Evolutionary conservation across 2,329 filamentous ascomycete genomes (phyloP), one percentile per base, ranked within the genome.

Genomic region (Fusarium neocosmosporiellum): DNA sequence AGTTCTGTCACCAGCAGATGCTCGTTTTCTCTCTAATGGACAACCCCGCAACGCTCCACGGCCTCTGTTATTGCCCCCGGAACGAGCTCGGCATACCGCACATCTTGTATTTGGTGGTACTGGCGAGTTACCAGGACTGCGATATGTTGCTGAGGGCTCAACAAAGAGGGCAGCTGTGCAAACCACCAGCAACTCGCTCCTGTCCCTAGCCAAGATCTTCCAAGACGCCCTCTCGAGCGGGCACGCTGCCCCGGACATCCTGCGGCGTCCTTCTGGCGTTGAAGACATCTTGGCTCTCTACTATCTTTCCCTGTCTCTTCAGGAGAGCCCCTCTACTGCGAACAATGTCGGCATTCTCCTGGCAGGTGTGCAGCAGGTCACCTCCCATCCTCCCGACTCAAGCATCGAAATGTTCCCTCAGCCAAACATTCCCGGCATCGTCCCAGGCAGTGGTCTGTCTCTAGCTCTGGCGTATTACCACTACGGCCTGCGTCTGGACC

Each of bases 281-380:
- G 91, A 94, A 46, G 96, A 99, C 78, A 98, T 99, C 39, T 84
- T 99, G 37, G 94, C 95, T 2, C 88, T 99, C 14, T 99, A 99
- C 81, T 99, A 99, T 78, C 87, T 99, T 4, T 99, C 96, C 0
- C 85, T 99, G 4, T 97, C 96, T 0, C 87, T 99, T 3, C 96
- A 98, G 72, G 95, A 96, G 55, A 98, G 96, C 77, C 96, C 96
- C 3, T 99, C 96, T 0, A 99, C 96, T 0, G 96, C 96, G 1
- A 99, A 99, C 80, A 99, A 99, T 80, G 95, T 99, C 14, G 96
- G 96, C 4, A 99, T 99, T 63, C 87, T 99, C 31, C 89, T 99
- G n/a, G 96, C 96, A 7, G 94, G 96, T 65, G 93, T 98, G 22
- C 96, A 98, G 78, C 95, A 97, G 66, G 66, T 80, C 10, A 73